Evolutionary conservation across 768 basidiomycete species (phyloP).

Genomic region (Suillus subalutaceus): DNA sequence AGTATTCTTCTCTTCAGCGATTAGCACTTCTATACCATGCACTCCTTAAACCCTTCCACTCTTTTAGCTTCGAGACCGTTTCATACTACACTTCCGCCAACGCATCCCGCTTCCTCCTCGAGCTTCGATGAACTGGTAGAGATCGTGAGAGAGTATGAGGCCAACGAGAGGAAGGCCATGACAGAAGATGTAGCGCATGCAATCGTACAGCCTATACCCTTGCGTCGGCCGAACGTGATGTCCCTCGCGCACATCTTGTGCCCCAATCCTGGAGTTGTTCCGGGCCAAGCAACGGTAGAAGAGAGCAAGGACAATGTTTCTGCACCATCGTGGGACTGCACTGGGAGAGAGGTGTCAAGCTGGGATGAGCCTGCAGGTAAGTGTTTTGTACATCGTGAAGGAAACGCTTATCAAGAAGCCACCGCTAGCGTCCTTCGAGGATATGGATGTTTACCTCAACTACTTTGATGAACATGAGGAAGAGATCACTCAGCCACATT

Average conservation of each 20-base stretch:
- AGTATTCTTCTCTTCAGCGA: neutral
- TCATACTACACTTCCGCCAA: neutral
- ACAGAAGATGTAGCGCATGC: neutral
- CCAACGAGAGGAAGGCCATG: neutral
- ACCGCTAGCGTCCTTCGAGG: neutral
- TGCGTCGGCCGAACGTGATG: constrained; percentile 13
- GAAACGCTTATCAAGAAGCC: neutral
- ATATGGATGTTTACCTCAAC: neutral
- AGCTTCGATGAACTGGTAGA: neutral
- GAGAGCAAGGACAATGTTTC: neutral
- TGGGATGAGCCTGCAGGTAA: neutral
- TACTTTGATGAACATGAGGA: neutral
- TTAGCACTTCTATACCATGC: neutral
- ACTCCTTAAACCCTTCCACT: neutral
- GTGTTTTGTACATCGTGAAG: neutral
- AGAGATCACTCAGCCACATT: neutral
- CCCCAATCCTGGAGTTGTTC: too few relatives aligned
- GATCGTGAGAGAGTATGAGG: neutral
- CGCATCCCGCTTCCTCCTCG: neutral
- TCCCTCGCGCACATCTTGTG: constrained; percentile 12
- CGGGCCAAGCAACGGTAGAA: neutral
- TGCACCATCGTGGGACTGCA: neutral
- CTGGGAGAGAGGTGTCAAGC: neutral
- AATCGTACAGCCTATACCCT: neutral
- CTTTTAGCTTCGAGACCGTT: neutral